Percentiles rank a stretch among this genome's conserved stretches.
phyloP scores from a whole-genome alignment of 192 early-diverging fungal genomes.

The Tieghemiomyces parasiticus region DNA sequence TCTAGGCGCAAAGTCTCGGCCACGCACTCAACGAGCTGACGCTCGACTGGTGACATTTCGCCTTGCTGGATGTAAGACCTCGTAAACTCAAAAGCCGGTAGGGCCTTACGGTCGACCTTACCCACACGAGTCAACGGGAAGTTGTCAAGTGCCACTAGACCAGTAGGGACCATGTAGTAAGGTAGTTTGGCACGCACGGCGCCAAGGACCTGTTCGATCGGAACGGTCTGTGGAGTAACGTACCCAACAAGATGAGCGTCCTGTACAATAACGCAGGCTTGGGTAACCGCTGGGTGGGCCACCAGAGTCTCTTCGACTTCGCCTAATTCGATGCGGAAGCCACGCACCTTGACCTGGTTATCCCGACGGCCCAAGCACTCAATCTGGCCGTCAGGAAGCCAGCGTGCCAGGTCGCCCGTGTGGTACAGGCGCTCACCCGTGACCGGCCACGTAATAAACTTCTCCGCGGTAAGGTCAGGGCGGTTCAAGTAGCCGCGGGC shows the following conservation, averaged over 20 bases:
- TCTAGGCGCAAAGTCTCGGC: background rate
- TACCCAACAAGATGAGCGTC: constrained; percentile 42
- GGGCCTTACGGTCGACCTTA: constrained; percentile 19
- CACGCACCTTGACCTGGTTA: constrained; percentile 21
- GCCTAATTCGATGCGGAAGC: constrained; percentile 17
- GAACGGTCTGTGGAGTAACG: constrained; percentile 23
- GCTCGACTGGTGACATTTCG: background rate
- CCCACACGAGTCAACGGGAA: constrained; percentile 16
- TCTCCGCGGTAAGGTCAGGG: constrained; percentile 17
- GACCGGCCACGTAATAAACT: constrained; percentile 22
- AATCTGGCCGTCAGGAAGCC: constrained; percentile 18
- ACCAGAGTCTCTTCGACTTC: constrained; percentile 16
- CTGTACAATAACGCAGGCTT: constrained; percentile 18
- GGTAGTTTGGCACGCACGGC: constrained; percentile 36
- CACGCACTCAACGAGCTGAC: background rate
- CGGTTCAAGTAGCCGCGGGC: constrained; percentile 22
- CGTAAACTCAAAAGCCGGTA: constrained; percentile 5
- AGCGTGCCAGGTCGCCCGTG: constrained; percentile 18
- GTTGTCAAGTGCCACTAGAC: constrained; percentile 12
- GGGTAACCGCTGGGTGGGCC: constrained; percentile 11
- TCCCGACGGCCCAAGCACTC: constrained; percentile 18
- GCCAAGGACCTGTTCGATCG: constrained; percentile 22
- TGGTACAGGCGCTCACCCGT: constrained; percentile 15
- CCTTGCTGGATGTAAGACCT: background rate
- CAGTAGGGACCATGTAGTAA: constrained; percentile 43